Base-by-base conservation (phyloP, 108 stramenopile genomes). In the Nannochloropsis gaditana region DNA sequence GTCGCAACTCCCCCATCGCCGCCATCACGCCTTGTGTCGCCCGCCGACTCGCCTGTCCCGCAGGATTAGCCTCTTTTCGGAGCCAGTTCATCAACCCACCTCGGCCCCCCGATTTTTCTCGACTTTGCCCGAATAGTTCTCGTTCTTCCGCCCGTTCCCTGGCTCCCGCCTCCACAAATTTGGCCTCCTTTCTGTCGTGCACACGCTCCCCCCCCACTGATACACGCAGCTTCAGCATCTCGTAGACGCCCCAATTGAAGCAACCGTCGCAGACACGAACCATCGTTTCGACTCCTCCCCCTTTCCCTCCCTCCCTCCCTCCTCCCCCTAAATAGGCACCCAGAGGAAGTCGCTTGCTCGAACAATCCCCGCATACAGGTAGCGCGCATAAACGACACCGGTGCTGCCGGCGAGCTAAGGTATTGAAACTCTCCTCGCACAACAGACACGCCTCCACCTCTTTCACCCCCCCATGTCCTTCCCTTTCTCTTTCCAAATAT, bases 381-480 rank as follows among this genome's bases (percentile, higher is more conserved):
- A 73, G n/a, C 19, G 59, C 59, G n/a, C 59, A 73, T n/a, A 73
- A 73, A 4, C 59, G 59, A 73, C 59, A 73, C 15, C n/a, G 59
- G 59, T 73, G 59, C 59, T 73, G 59, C n/a, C 59, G 59, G 19
- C 59, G 3, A n/a, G 59, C n/a, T n/a, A 73, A n/a, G 6, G 59
- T n/a, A 15, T 15, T 73, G n/a, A 73, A 73, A n/a, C 59, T n/a
- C 59, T 73, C 59, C 59, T n/a, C 59, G n/a, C 59, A 73, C 59
- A 73, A 73, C n/a, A 2, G 19, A 73, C 59, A 73, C 59, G 59
- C 59, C 59, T n/a, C 59, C n/a, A 15, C 59, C n/a, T 73, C 59
- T n/a, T n/a, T 8, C 59, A 4, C 0, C 6, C 8, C 59, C 59
- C n/a, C 59, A n/a, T 3, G 15, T n/a, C 3, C 59, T n/a, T 8